Evolutionary conservation across 495 filamentous ascomycete species (phyloP).

Genomic region (Trichoderma asperelloides): DNA sequence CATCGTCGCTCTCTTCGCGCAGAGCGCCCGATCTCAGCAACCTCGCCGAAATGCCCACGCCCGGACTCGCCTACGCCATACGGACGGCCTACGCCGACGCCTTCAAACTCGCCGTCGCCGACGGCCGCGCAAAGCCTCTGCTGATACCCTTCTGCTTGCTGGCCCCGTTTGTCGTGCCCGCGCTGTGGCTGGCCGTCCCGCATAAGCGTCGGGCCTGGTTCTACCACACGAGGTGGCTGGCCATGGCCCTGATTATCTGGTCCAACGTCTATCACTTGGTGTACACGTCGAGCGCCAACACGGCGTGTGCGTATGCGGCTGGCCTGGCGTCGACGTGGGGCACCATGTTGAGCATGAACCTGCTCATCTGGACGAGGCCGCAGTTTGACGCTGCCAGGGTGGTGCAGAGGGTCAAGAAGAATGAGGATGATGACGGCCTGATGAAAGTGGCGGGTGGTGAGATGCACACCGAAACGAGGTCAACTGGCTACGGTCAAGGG

Average conservation of each 20-base stretch:
- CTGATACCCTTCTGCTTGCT: constrained; percentile 46
- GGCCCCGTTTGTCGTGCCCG: constrained; percentile 38
- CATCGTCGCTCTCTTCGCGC: background rate
- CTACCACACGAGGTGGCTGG: constrained; percentile 40
- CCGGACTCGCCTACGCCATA: background rate
- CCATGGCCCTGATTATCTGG: constrained; percentile 36
- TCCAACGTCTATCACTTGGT: constrained; percentile 35
- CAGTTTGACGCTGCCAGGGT: constrained; percentile 63
- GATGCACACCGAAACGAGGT: background rate
- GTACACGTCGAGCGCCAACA: constrained; percentile 43
- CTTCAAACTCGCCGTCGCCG: constrained; percentile 10
- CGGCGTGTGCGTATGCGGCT: constrained; percentile 55
- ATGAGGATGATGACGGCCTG: constrained; percentile 19
- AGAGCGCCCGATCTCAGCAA: background rate
- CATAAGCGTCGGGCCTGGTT: constrained; percentile 40
- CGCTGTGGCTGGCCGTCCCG: constrained; percentile 51
- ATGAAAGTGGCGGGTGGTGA: background rate
- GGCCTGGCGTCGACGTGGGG: constrained; percentile 60
- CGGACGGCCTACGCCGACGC: background rate
- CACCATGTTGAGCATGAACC: constrained; percentile 51
- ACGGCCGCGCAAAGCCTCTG: constrained; percentile 43
- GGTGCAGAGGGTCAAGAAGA: constrained; percentile 44
- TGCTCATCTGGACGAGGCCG: constrained; percentile 56
- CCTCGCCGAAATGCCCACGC: background rate
- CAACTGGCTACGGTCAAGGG: background rate